phyloP scores from a whole-genome alignment of 768 basidiomycete species.

The Cystobasidium tubakii region DNA sequence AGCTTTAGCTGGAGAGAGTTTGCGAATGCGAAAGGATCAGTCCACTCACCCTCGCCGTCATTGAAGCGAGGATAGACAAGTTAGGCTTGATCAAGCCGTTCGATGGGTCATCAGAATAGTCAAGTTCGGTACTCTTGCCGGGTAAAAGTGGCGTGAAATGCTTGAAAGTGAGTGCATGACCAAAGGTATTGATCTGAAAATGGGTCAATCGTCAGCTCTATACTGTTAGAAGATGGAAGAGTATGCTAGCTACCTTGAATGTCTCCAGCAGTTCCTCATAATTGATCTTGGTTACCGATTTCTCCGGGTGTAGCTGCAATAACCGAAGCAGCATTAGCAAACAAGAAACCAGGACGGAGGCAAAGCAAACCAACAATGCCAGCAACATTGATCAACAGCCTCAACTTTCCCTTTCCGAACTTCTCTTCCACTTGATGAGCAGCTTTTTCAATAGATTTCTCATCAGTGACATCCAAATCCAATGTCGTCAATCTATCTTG shows the following conservation, averaged over 20 bases:
- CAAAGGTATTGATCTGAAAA: conserved; percentile 52
- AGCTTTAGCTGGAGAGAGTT: conserved; percentile 26
- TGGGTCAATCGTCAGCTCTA: no score
- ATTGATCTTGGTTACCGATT: conserved; percentile 49
- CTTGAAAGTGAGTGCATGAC: conserved; percentile 52
- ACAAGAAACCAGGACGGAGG: background rate
- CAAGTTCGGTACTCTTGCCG: conserved; percentile 37
- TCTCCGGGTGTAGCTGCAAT: conserved; percentile 52
- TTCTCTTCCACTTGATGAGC: conserved; percentile 47
- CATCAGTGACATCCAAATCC: conserved; percentile 49
- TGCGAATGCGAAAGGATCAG: no score
- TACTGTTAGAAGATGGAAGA: no score
- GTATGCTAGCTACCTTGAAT: conserved; percentile 48
- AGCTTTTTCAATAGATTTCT: conserved; percentile 48
- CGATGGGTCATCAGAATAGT: conserved; percentile 47
- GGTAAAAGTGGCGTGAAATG: conserved; percentile 52
- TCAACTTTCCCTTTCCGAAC: conserved; percentile 48
- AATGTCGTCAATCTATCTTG: conserved; percentile 47
- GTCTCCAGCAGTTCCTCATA: conserved; percentile 45
- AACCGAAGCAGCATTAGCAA: background rate
- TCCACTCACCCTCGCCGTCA: conserved; percentile 51
- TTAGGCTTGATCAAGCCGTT: conserved; percentile 46
- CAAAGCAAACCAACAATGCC: conserved; percentile 47
- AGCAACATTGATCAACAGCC: conserved; percentile 50
- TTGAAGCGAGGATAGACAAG: conserved; percentile 48